Base-by-base conservation (phyloP, 2,329 filamentous ascomycete genomes). In the Dactylellina drechsleri region DNA sequence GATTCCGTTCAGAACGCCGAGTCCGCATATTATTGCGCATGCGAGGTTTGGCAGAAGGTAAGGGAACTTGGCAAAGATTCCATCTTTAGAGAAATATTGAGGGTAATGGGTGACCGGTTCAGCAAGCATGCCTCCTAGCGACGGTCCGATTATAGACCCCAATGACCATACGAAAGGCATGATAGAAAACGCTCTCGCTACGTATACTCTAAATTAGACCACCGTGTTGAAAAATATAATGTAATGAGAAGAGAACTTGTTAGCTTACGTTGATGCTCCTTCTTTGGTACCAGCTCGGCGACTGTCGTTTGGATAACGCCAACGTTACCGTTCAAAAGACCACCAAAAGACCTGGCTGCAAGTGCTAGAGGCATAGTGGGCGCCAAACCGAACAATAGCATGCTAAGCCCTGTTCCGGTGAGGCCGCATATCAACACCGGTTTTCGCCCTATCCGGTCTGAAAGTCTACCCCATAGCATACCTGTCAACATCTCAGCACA, bases 131-230 rank as follows among this genome's bases (percentile, higher is more conserved):
- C 95, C 95, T 80, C 95, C 95, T 98, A 65, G n/a, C 12, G 59
- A 61, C 41, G 47, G 43, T 1, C 45, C n/a, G 57, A 76, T 23
- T 54, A 83, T 85, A 83, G 85, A 92, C 85, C 95, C 95, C 80
- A 99, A 86, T 81, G 93, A 97, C 95, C 95, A 99, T 26, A 98
- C 92, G 81, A 97, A 92, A 5, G 95, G 95, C 93, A 99, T 97
- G 78, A 98, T 93, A 12, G 94, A 92, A 83, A 96, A 99, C 58
- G 94, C 95, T 79, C 92, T 92, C 78, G 93, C 91, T 93, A 76
- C 70, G 62, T 64, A 58, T 68, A 36, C 10, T 36, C 31, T 36
- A 1, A 36, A 36, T 36, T 10, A 36, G 31, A 36, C 2, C 2
- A 36, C 6, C 10, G 6, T 36, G 3, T 8, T 36, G 6, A 8